Percentiles rank a stretch among this genome's conserved stretches.
phyloP scores from a whole-genome alignment of 805 yeast species.

The Metahyphopichia silvanorum region DNA sequence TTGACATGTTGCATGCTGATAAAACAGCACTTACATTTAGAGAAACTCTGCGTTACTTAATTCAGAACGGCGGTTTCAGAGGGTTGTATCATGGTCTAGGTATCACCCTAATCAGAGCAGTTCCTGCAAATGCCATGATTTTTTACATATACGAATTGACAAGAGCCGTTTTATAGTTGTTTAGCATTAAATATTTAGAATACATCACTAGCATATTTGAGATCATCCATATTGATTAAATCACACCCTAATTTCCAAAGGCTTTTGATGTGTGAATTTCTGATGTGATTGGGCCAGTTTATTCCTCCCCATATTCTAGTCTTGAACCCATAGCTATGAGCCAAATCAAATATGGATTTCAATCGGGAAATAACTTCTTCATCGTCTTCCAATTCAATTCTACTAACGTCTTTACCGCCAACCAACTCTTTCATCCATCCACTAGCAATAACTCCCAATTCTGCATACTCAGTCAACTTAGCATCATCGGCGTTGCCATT shows the following conservation, averaged over 20 bases:
- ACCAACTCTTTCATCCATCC: conserved; percentile 35
- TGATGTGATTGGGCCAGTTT: conserved; percentile 53
- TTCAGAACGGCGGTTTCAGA: conserved; percentile 53
- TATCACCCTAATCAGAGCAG: conserved; percentile 74
- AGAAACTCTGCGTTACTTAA: conserved; percentile 30
- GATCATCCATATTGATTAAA: conserved; percentile 61
- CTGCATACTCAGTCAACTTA: conserved; percentile 18
- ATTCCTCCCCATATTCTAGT: conserved; percentile 75
- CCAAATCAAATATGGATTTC: conserved; percentile 26
- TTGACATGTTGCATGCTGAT: conserved; percentile 21
- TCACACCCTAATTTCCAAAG: conserved; percentile 50
- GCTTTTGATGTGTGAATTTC: conserved; percentile 48
- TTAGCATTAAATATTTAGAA: conserved; percentile 8
- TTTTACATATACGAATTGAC: conserved; percentile 85
- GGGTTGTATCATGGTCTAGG: conserved; percentile 85
- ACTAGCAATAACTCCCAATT: conserved; percentile 39
- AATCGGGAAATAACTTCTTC: conserved; percentile 28
- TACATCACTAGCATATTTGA: conserved; percentile 33
- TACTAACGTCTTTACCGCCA: conserved; percentile 15
- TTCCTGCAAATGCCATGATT: conserved; percentile 87
- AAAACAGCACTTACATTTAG: conserved; percentile 8
- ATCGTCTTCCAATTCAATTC: conserved; percentile 26
- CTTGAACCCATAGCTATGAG: conserved; percentile 50
- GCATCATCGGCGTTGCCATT: conserved; percentile 16
- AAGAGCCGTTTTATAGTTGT: no score